Base-by-base conservation (phyloP, 1,284 basidiomycete genomes). In the Meira nashicola region DNA sequence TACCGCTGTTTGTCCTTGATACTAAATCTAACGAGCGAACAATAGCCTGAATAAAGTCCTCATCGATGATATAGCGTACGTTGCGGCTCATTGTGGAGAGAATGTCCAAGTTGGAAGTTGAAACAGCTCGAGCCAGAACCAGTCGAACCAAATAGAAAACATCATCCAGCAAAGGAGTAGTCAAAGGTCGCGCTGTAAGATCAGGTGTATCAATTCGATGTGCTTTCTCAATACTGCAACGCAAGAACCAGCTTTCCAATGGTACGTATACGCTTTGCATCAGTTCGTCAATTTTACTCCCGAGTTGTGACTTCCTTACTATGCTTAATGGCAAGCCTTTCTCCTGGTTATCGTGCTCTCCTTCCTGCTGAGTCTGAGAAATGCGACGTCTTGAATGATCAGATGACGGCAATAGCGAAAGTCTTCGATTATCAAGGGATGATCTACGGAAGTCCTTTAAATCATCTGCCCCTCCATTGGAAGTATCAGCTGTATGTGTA, bases 241-340 rank as follows among this genome's bases (percentile, higher is more conserved):
- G 86, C 15, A 88, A 84, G 78, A 93, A 96, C 92, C 92, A 97
- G 2, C 87, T 80, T 78, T 98, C 94, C 60, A 98, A 82, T 1
- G 93, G 92, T 40, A 87, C 83, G 74, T 95, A 97, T 72, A 89
- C 92, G 15, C 83, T 84, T 8, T 79, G 79, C 37, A 93, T 82
- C 11, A 63, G 37, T 14, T 61, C 57, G 7, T 65, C 60, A 15
- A 76, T 43, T 50, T 93, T 81, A 57, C 85, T 82, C 25, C 88
- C 84, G 58, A 96, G 87, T 7, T 86, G 80, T 68, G 70, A 64
- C 33, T 44, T 11, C 11, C 9, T 50, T 15, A 47, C 9, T 8
- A 44, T 9, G 43, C 17, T 17, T n/a, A 37, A 33, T 2, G 28
- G n/a, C 12, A 41, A 12, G 21, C 21, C 21, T 8, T 33, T 33